phyloP scores from a whole-genome alignment of 1,139 yeast genomes.

The Ogataea hybrid region DNA sequence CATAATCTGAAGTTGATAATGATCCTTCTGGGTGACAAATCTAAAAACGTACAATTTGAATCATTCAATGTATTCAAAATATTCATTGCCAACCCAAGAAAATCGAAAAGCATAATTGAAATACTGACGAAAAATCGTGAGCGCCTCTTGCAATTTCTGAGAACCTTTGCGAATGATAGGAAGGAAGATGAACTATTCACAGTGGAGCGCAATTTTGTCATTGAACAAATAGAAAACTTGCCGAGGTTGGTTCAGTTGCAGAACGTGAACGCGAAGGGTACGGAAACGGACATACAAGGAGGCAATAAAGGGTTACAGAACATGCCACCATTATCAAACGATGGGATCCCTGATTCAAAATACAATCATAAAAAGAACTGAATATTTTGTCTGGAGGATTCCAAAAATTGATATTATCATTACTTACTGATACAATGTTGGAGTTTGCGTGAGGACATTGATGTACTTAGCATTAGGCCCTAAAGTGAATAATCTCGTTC shows the following conservation, averaged over 20 bases:
- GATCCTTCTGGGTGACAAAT: slow-evolving; percentile 84
- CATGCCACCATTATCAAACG: no score
- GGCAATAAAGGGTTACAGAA: background rate
- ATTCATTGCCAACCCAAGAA: slow-evolving; percentile 92
- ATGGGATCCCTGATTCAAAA: no score
- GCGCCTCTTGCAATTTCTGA: slow-evolving; percentile 68
- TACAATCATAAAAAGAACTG: no score
- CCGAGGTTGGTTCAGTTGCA: slow-evolving; percentile 43
- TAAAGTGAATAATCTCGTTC: background rate
- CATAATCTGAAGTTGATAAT: slow-evolving; percentile 81
- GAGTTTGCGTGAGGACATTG: no score
- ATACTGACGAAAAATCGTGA: slow-evolving; percentile 79
- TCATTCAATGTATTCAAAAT: slow-evolving; percentile 92
- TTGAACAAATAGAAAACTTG: slow-evolving; percentile 68
- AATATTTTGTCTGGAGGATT: no score
- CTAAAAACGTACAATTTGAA: slow-evolving; percentile 84
- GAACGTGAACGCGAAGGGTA: slow-evolving; percentile 2
- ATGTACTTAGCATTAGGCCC: no score
- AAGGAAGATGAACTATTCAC: slow-evolving; percentile 65
- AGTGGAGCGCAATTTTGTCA: slow-evolving; percentile 80
- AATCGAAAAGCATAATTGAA: slow-evolving; percentile 75
- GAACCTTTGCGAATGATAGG: slow-evolving; percentile 58
- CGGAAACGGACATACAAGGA: background rate
- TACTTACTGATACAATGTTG: no score
- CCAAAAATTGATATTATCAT: no score